Evolutionary conservation across 2,329 filamentous ascomycete genomes (phyloP).

Genomic region (Fusarium tricinctum): DNA sequence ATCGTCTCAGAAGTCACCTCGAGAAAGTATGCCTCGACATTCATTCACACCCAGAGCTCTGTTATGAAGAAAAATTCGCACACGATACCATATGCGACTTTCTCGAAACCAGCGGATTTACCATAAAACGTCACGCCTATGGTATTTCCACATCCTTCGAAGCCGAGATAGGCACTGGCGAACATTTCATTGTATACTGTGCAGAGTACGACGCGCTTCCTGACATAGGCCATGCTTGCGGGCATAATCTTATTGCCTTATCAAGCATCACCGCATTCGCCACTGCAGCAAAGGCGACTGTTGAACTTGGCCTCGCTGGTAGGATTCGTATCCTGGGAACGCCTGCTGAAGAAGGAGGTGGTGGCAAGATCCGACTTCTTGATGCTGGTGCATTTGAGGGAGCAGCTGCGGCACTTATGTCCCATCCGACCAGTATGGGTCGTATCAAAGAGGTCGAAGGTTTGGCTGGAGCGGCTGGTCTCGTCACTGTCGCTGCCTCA

Average conservation of each 20-base stretch:
- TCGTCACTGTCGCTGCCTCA: background rate
- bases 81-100: conserved; percentile 1
- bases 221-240: background rate
- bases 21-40: background rate
- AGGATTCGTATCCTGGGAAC: background rate
- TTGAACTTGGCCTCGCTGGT: background rate
- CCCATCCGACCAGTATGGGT: background rate
- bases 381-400: background rate
- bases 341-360: background rate
- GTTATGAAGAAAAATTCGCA: background rate
- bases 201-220: conserved; percentile 7
- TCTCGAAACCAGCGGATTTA: background rate
- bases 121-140: background rate
- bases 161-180: background rate
- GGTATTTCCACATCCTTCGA: background rate
- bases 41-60: background rate
- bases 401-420: background rate
- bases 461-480: background rate
- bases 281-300: background rate
- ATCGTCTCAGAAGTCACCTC: background rate
- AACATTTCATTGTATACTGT: background rate
- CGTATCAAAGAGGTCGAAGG: background rate
- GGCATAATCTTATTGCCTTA: background rate
- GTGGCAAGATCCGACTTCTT: background rate
- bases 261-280: background rate